A percentile compares a stretch with the other conserved stretches of the same genome.
phyloP scores from a whole-genome alignment of 2,329 filamentous ascomycete species.

The Pseudogymnoascus destructans region DNA sequence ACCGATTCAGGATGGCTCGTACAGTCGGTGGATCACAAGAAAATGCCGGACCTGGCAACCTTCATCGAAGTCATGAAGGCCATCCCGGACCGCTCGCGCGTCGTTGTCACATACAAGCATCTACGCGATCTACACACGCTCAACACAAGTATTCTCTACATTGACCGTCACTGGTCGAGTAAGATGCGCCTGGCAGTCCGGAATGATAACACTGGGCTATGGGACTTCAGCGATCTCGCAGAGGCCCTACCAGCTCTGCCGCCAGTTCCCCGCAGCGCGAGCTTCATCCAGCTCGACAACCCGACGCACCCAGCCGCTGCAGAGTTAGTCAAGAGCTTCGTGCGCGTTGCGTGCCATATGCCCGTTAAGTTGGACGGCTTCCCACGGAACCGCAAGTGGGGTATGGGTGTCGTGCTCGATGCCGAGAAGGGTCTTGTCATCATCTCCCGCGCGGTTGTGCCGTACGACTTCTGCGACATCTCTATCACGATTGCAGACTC shows the following conservation, averaged over 20 bases:
- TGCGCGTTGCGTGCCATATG: constrained; percentile 84
- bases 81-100: constrained; percentile 69
- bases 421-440: constrained; percentile 90
- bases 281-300: constrained; percentile 85
- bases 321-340: constrained; percentile 86
- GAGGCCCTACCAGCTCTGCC: constrained; percentile 64
- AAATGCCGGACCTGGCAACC: constrained; percentile 71
- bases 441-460: constrained; percentile 85
- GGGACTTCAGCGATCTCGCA: constrained; percentile 84
- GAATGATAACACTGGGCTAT: constrained; percentile 80
- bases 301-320: constrained; percentile 82
- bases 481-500: constrained; percentile 93
- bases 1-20: constrained; percentile 88
- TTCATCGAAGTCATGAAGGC: constrained; percentile 85
- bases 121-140: constrained; percentile 87
- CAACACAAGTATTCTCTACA: constrained; percentile 80
- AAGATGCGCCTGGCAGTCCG: constrained; percentile 89
- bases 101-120: constrained; percentile 93
- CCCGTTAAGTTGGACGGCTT: constrained; percentile 97
- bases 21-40: constrained; percentile 82
- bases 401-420: constrained; percentile 94
- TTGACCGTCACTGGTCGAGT: constrained; percentile 90
- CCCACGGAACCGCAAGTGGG: constrained; percentile 84
- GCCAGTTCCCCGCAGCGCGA: constrained; percentile 62
- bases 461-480: constrained; percentile 94